phyloP scores from a whole-genome alignment of 257 asterid species.

The Salvia rosmarinus region DNA sequence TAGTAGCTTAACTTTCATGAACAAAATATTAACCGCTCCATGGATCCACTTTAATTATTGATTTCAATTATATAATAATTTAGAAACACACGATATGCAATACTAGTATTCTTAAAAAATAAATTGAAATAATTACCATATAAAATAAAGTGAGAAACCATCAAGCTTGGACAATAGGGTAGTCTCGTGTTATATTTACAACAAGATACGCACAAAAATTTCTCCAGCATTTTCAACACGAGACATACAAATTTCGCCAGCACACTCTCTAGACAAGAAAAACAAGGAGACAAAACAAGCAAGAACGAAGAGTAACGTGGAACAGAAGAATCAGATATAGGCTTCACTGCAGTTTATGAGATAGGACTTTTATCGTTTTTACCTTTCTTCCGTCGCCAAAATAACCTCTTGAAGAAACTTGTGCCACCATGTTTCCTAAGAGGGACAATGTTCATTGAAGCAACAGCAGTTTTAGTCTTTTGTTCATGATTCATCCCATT shows the following conservation, averaged over 20 bases:
- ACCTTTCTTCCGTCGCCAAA: conserved; percentile 54
- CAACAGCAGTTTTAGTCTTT: conserved; percentile 31
- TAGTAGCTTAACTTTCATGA: too few relatives aligned
- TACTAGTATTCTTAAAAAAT: too few relatives aligned
- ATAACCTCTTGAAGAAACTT: conserved; percentile 61
- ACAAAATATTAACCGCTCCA: too few relatives aligned
- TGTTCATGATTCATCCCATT: conserved; percentile 32
- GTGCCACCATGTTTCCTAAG: conserved; percentile 51
- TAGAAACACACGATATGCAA: too few relatives aligned
- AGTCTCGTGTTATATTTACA: conserved; percentile 15
- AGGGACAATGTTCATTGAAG: conserved; percentile 61
- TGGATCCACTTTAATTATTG: too few relatives aligned
- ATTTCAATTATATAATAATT: too few relatives aligned
- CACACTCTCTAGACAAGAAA: background rate
- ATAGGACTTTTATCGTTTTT: conserved; percentile 34
- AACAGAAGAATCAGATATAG: background rate
- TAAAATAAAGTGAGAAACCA: background rate
- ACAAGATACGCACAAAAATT: conserved; percentile 4
- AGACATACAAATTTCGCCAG: background rate
- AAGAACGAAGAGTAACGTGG: background rate
- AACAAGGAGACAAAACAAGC: background rate
- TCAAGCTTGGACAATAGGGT: background rate
- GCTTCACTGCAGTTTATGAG: conserved; percentile 34
- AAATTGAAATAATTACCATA: too few relatives aligned
- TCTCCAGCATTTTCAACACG: background rate